Percentiles rank a stretch among this genome's conserved stretches.
Conservation (phyloP, 2,329 filamentous ascomycete species). For the Sphaerulina vaccinii region DNA sequence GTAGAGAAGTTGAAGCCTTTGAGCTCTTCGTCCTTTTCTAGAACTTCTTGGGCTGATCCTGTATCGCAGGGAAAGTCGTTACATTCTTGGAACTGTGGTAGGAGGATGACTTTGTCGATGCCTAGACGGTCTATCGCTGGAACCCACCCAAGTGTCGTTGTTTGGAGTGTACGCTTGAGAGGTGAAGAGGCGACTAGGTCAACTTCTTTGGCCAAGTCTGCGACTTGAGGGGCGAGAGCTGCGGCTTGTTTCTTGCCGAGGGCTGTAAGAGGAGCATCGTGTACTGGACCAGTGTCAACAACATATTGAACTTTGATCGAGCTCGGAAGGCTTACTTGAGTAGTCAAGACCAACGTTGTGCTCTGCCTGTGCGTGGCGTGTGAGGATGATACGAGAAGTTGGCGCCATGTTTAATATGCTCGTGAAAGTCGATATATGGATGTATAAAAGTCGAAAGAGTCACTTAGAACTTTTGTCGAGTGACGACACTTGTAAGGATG, state of each 20-base stretch:
- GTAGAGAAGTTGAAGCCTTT: constrained; percentile 31
- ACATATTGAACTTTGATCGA: background rate
- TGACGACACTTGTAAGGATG: too few species aligned
- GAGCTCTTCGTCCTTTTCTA: constrained; percentile 32
- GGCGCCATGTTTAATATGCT: too few species aligned
- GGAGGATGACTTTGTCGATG: constrained; percentile 30
- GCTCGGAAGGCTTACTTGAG: constrained; percentile 26
- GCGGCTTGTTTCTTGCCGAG: constrained; percentile 37
- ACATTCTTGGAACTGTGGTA: constrained; percentile 37
- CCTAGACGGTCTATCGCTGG: constrained; percentile 33
- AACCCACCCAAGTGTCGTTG: constrained; percentile 33
- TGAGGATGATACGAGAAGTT: constrained; percentile 35
- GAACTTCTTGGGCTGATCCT: constrained; percentile 27
- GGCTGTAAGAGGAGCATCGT: constrained; percentile 35
- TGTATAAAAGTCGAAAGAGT: too few species aligned
- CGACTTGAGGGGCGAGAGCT: constrained; percentile 31
- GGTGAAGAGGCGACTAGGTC: constrained; percentile 35
- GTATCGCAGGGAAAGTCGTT: constrained; percentile 37
- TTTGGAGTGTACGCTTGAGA: constrained; percentile 36
- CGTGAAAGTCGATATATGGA: too few species aligned
- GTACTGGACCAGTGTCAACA: constrained; percentile 24
- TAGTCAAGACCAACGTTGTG: constrained; percentile 38
- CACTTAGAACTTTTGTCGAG: too few species aligned
- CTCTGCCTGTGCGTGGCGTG: constrained; percentile 37
- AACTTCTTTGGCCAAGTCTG: constrained; percentile 27